Base-by-base conservation (phyloP, 805 yeast species). In the Candida alai region DNA sequence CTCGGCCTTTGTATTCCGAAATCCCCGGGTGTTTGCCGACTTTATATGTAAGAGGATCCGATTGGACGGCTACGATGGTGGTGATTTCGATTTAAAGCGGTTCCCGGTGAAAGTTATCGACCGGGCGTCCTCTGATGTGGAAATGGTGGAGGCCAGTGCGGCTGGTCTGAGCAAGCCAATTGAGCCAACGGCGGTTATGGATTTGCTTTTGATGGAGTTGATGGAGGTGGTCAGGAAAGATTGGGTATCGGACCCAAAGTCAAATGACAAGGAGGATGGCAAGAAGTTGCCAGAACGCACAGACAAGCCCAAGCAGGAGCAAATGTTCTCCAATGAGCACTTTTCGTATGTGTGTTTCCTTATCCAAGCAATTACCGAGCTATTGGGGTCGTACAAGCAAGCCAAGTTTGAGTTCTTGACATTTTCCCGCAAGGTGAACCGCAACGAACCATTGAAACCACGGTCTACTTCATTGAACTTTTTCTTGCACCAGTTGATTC, bases 371-470 rank as follows among this genome's bases (percentile, higher is more conserved):
- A 56, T 88, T 24, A 70, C 79, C 0, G 97, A 89, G 45, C 58
- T 87, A 6, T 56, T 89, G 6, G 74, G 80, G 2, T 84, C 96
- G 2, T 89, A 88, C 52, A 82, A 80, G 41, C 80, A 79, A 41
- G 76, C 88, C 32, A 89, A 89, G 53, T 69, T 84, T 32, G 96
- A 88, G 47, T 83, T 89, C 48, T 60, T 88, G 37, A 79, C 90
- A 0, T 89, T 76, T 45, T 78, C 90, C 2, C 81, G 79, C 64
- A 78, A 79, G 52, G 53, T 39, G 40, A 35, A 48, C 34, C 49
- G 35, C 22, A 37, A 42, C 2, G 74, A 62, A 10, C 49, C 60
- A 2, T 60, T 69, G 11, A 85, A 80, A 48, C 94, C 95, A 2
- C 69, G 90, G 19, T 68, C 86, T 0, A 82, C 94, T 0, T 80